Conservation (phyloP, 2,329 filamentous ascomycete genomes). For the Aspergillus quadrilineatus region DNA sequence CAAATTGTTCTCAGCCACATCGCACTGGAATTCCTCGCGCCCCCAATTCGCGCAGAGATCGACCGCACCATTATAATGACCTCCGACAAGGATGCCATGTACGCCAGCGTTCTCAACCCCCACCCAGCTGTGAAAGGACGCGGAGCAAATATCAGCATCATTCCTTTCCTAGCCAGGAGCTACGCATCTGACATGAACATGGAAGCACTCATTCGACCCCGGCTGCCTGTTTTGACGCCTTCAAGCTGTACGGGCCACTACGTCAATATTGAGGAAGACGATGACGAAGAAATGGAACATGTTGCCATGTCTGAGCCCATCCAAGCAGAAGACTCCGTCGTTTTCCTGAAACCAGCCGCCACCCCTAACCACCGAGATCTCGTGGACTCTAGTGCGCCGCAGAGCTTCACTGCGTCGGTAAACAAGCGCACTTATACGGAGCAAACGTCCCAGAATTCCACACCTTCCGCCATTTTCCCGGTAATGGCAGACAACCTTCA, state of each 20-base stretch:
- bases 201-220: constrained; percentile 64
- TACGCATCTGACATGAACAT: constrained; percentile 64
- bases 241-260: constrained; percentile 28
- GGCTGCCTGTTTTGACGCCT: constrained; percentile 49
- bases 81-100: constrained; percentile 68
- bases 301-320: constrained; percentile 15
- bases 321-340: constrained; percentile 19
- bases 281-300: constrained; percentile 27
- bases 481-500: constrained; percentile 19
- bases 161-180: constrained; percentile 72
- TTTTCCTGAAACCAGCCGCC: constrained; percentile 27
- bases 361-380: constrained; percentile 16
- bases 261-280: constrained; percentile 29
- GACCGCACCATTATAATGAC: constrained; percentile 78
- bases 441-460: constrained; percentile 16
- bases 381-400: constrained; percentile 15
- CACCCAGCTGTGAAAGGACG: constrained; percentile 63
- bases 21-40: constrained; percentile 66
- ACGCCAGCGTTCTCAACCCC: constrained; percentile 80
- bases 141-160: constrained; percentile 66
- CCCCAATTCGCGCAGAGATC: constrained; percentile 69
- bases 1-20: constrained; percentile 61
- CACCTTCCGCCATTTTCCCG: background rate
- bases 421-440: constrained; percentile 33
- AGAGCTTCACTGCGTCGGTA: constrained; percentile 13